Percentiles rank a stretch among this genome's conserved stretches.
These are phyloP conservation scores for Neurospora terricola DNA, from an alignment of 495 filamentous ascomycete genomes.

Conservation along the genomic window DNA sequence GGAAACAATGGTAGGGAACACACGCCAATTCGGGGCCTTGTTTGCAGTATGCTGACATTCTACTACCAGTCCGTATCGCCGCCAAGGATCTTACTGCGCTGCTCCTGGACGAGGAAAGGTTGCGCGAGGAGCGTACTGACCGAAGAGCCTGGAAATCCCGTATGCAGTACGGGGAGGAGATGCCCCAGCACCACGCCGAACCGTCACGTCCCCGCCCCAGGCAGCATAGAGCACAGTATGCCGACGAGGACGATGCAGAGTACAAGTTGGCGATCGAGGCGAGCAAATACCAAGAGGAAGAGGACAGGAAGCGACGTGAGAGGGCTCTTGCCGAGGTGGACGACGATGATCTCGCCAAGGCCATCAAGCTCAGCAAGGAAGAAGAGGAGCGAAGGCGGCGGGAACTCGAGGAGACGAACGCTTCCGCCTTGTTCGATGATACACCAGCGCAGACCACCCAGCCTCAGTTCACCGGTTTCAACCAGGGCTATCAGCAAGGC, in stretches of 20 bases:
- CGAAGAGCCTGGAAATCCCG: slow-evolving; percentile 95
- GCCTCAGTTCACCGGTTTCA: slow-evolving; percentile 77
- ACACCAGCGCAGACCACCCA: slow-evolving; percentile 46
- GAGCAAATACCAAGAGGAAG: slow-evolving; percentile 91
- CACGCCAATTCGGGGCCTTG: neutral
- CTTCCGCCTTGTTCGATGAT: slow-evolving; percentile 79
- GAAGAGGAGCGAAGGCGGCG: slow-evolving; percentile 78
- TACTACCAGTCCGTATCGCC: slow-evolving; percentile 70
- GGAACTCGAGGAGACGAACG: slow-evolving; percentile 85
- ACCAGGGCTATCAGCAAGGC: slow-evolving; percentile 96
- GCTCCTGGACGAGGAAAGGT: slow-evolving; percentile 85
- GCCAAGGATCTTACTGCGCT: slow-evolving; percentile 95
- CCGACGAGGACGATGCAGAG: slow-evolving; percentile 86
- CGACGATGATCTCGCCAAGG: slow-evolving; percentile 86
- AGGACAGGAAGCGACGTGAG: slow-evolving; percentile 71
- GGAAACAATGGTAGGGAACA: slow-evolving; percentile 72
- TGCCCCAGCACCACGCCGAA: slow-evolving; percentile 28
- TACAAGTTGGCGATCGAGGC: slow-evolving; percentile 91
- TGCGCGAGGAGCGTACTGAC: slow-evolving; percentile 84
- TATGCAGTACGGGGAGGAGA: slow-evolving; percentile 55
- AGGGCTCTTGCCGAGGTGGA: slow-evolving; percentile 49
- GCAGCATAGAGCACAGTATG: slow-evolving; percentile 17
- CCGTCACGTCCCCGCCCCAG: slow-evolving; percentile 36
- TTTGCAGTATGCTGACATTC: neutral
- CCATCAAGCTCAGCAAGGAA: slow-evolving; percentile 91